Base-by-base conservation (phyloP, 164 flowering plant species). In the Buxus sempervirens region DNA sequence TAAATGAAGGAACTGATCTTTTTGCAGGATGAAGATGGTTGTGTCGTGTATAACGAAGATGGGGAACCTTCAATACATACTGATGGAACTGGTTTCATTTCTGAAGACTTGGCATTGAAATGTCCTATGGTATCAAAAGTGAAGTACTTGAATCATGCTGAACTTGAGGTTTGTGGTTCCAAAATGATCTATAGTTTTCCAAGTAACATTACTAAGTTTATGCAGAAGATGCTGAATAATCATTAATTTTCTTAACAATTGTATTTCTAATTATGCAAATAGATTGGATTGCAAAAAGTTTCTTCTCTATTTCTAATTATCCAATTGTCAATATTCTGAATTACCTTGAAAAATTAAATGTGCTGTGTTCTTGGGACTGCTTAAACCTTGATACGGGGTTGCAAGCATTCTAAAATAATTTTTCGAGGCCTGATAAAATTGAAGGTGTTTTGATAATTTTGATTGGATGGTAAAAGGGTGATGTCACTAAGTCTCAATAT, bases 61-160 rank as follows among this genome's bases (percentile, higher is more conserved):
- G 88, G 88, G 13, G 75, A 86, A 65, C 80, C 73, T 53, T 67
- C 61, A 16, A 82, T 94, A 58, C 97, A 85, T 70, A 87, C 98
- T 0, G 97, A 94, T 79, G 98, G 98, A 59, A 94, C 97, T 32
- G 98, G 98, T 42, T 94, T 73, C 69, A 85, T 94, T 45, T 91
- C 96, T 4, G 87, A 87, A 74, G 97, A 94, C 64, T 72, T 94
- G 55, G 97, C 95, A 54, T 58, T 77, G 58, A 72, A 58, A 72
- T 91, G 95, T 68, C 88, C 90, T 1, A 70, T 54, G 38, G 76
- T 83, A n/a, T 57, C 0, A 41, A 76, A 76, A 62, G 90, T 85
- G 51, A 62, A 68, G n/a, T 42, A 18, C 36, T 28, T 21, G 6
- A 62, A 27, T 41, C 70, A 67, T 16, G 66, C 38, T 27, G 72